These are phyloP conservation scores for Aspergillus fumigatus DNA, from an alignment of 2,329 filamentous ascomycete genomes.

Conservation along the genomic window DNA sequence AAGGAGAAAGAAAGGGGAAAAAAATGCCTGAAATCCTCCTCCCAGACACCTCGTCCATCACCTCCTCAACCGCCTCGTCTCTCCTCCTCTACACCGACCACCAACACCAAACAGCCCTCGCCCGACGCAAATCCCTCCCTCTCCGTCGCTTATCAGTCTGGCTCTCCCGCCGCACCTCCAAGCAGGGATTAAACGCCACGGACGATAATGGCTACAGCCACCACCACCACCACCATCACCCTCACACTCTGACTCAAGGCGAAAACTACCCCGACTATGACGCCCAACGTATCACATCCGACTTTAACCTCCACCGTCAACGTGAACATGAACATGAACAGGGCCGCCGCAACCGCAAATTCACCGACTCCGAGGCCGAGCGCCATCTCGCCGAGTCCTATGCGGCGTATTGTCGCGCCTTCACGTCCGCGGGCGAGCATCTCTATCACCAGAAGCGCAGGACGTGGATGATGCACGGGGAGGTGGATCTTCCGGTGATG, in stretches of 20 bases:
- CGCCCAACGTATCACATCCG: background rate
- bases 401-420: constrained; percentile 11
- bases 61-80: background rate
- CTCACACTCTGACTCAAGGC: background rate
- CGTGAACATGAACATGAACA: no score
- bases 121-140: background rate
- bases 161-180: constrained; percentile 5
- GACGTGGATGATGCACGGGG: background rate
- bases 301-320: background rate
- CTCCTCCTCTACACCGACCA: background rate
- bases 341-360: background rate
- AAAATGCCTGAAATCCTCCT: constrained; percentile 7
- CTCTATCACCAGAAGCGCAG: background rate
- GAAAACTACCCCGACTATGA: no score
- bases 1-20: no score
- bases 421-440: constrained; percentile 3
- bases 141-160: background rate
- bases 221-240: no score
- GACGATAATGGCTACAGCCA: background rate
- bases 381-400: constrained; percentile 3
- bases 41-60: background rate
- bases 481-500: background rate
- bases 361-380: no score
- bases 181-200: background rate
- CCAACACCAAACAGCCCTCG: no score